Percentiles rank a stretch among this genome's conserved stretches.
phyloP scores from a whole-genome alignment of 441 rosid species.

The Viola pubescens region DNA sequence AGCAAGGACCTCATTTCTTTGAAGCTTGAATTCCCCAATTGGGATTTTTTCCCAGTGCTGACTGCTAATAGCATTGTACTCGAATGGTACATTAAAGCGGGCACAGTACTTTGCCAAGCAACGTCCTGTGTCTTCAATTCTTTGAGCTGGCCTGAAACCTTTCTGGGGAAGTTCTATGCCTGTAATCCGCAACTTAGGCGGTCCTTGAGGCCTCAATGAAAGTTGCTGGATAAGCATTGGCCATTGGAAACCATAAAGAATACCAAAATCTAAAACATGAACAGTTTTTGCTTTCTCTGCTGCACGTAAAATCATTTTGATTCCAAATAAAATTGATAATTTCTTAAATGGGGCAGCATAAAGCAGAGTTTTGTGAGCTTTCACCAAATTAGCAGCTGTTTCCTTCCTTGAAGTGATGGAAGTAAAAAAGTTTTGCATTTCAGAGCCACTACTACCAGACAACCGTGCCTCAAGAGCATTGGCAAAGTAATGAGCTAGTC shows the following conservation, averaged over 20 bases:
- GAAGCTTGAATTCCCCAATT: conserved; percentile 46
- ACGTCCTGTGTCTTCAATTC: conserved; percentile 72
- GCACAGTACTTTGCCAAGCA: conserved; percentile 60
- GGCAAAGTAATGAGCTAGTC: conserved; percentile 66
- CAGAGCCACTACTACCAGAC: conserved; percentile 47
- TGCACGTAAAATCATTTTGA: conserved; percentile 42
- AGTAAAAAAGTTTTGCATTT: conserved; percentile 25
- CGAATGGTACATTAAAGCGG: conserved; percentile 65
- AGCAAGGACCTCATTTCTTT: conserved; percentile 43
- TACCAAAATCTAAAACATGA: conserved; percentile 82
- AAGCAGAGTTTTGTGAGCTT: conserved; percentile 47
- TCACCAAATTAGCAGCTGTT: conserved; percentile 55
- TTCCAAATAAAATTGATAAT: conserved; percentile 63
- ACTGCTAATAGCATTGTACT: conserved; percentile 51
- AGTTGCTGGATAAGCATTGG: conserved; percentile 79
- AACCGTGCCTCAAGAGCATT: conserved; percentile 72
- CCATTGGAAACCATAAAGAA: conserved; percentile 93
- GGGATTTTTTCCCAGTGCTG: conserved; percentile 56
- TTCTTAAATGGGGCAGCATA: conserved; percentile 55
- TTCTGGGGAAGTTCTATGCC: conserved; percentile 88
- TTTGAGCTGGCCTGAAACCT: conserved; percentile 73
- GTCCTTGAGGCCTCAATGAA: conserved; percentile 45
- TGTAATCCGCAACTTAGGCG: conserved; percentile 70
- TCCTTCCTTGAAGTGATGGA: conserved; percentile 24
- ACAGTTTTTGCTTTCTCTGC: conserved; percentile 48